phyloP scores from a whole-genome alignment of 2,329 filamentous ascomycete species.

The Purpureocillium lavendulum region DNA sequence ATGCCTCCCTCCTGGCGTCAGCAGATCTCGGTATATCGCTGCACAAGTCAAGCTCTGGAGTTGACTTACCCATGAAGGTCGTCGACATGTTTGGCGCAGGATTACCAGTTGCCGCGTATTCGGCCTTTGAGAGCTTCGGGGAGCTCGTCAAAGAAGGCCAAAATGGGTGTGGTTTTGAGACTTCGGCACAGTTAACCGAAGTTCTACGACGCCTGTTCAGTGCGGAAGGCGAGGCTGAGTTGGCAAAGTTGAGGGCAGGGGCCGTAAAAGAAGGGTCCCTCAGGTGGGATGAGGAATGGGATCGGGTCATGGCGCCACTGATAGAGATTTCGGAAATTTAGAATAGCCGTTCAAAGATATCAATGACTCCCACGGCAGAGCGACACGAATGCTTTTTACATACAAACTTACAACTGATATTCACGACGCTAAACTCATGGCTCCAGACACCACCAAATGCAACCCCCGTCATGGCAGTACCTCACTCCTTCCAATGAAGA shows the following conservation, averaged over 20 bases:
- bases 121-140: slow-evolving; percentile 75
- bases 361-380: not conserved
- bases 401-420: no score
- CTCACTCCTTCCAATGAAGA: no score
- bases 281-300: slow-evolving; percentile 92
- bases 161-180: slow-evolving; percentile 81
- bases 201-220: slow-evolving; percentile 58
- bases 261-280: slow-evolving; percentile 65
- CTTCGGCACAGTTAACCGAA: slow-evolving; percentile 53
- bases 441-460: not conserved
- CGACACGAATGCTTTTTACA: no score
- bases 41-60: slow-evolving; percentile 87
- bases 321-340: slow-evolving; percentile 39
- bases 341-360: not conserved
- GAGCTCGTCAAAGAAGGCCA: slow-evolving; percentile 83
- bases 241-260: slow-evolving; percentile 56
- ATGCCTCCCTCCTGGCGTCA: slow-evolving; percentile 73
- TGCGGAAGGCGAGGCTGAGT: slow-evolving; percentile 37
- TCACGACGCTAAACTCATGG: slow-evolving; percentile 1
- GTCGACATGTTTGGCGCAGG: slow-evolving; percentile 98
- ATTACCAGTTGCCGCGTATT: slow-evolving; percentile 82
- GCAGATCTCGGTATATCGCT: slow-evolving; percentile 87
- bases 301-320: slow-evolving; percentile 67
- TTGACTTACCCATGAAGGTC: slow-evolving; percentile 97
- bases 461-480: not conserved